These are phyloP conservation scores for Candida wancherniae DNA, from an alignment of 805 yeast species.

Conservation along the genomic window DNA sequence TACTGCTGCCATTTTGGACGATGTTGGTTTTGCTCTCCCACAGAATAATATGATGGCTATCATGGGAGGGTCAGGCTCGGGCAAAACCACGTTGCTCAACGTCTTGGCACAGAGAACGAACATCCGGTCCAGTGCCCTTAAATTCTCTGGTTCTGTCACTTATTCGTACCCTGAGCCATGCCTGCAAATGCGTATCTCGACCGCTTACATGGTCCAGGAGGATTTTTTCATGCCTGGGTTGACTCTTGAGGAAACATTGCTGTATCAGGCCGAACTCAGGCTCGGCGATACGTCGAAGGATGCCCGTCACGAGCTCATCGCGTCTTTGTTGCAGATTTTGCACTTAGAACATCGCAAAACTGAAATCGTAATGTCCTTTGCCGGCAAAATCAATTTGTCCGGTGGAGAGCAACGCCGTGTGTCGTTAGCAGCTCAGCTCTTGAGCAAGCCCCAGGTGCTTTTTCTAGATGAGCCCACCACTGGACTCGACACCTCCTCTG, in stretches of 20 bases:
- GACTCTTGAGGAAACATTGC: slow-evolving; percentile 66
- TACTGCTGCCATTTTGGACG: slow-evolving; percentile 23
- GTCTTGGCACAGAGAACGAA: slow-evolving; percentile 52
- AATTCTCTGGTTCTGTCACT: slow-evolving; percentile 39
- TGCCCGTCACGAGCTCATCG: slow-evolving; percentile 48
- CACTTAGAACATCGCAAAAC: slow-evolving; percentile 63
- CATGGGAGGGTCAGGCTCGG: slow-evolving; percentile 85
- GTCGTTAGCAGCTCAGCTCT: slow-evolving; percentile 71
- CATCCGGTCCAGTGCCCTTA: slow-evolving; percentile 35
- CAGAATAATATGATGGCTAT: slow-evolving; percentile 69
- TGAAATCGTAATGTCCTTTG: slow-evolving; percentile 50
- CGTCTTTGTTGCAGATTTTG: slow-evolving; percentile 56
- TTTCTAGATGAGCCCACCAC: slow-evolving; percentile 89
- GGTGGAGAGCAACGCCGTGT: slow-evolving; percentile 84
- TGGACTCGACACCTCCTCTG: slow-evolving; percentile 77
- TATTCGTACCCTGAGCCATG: slow-evolving; percentile 17
- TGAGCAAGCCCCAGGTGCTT: slow-evolving; percentile 69
- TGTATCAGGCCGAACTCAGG: slow-evolving; percentile 67
- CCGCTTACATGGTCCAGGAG: slow-evolving; percentile 71
- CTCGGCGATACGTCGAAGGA: slow-evolving; percentile 44
- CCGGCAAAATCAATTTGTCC: slow-evolving; percentile 55
- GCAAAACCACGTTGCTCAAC: slow-evolving; percentile 77
- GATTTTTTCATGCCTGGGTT: slow-evolving; percentile 69
- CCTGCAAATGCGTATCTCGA: slow-evolving; percentile 18
- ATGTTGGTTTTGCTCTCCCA: slow-evolving; percentile 56